Percentiles rank a stretch among this genome's conserved stretches.
phyloP scores from a whole-genome alignment of 140 eudicot species.

The Senecio squalidus region DNA sequence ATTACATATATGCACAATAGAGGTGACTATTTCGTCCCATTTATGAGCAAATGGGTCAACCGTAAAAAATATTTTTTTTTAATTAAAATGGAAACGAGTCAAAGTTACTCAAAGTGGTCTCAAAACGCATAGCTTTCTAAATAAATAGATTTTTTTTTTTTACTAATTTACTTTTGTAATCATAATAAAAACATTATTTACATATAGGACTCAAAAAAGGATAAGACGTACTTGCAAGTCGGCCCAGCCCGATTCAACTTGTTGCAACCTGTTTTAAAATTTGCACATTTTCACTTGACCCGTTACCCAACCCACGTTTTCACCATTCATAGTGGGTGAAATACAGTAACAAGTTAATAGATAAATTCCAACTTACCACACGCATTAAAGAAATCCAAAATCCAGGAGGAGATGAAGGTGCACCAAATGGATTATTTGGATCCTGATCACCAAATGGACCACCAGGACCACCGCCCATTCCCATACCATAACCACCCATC shows the following conservation, averaged over 20 bases:
- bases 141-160: too few relatives aligned
- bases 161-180: too few relatives aligned
- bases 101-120: too few relatives aligned
- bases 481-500: slow-evolving; percentile 68
- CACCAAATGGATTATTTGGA: slow-evolving; percentile 84
- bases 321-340: neutral
- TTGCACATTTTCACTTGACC: neutral
- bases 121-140: too few relatives aligned
- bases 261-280: neutral
- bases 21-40: too few relatives aligned
- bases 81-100: too few relatives aligned
- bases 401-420: slow-evolving; percentile 83
- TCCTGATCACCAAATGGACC: slow-evolving; percentile 72
- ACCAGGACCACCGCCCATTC: slow-evolving; percentile 59
- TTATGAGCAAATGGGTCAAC: too few relatives aligned
- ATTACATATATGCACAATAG: too few relatives aligned
- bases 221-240: neutral
- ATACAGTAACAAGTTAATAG: neutral
- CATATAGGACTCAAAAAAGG: too few relatives aligned
- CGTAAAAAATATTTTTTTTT: too few relatives aligned
- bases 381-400: slow-evolving; percentile 86
- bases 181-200: too few relatives aligned
- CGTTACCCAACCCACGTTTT: neutral
- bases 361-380: slow-evolving; percentile 47
- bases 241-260: neutral